phyloP scores from a whole-genome alignment of 352 stramenopile genomes.

The Globisporangium cederbergense region DNA sequence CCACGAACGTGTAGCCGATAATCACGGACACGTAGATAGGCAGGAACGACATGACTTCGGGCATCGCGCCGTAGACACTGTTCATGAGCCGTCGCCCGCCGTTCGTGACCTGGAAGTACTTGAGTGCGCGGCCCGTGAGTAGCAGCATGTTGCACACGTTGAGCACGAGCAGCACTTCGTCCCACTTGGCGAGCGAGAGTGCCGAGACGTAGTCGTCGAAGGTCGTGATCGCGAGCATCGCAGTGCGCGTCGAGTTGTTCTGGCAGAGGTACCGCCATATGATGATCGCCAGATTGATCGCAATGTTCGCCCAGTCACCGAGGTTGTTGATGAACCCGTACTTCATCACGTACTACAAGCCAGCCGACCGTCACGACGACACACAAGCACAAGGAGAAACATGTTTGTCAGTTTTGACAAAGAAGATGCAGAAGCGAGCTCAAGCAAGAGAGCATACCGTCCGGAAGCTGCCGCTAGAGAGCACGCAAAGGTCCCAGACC shows the following conservation, averaged over 20 bases:
- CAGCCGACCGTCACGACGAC: neutral
- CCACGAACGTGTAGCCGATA: slow-evolving; percentile 66
- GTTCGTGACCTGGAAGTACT: slow-evolving; percentile 73
- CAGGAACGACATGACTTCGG: slow-evolving; percentile 63
- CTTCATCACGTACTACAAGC: slow-evolving; percentile 47
- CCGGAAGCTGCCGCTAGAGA: slow-evolving; percentile 43
- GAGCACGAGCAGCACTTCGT: slow-evolving; percentile 56
- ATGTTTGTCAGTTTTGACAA: slow-evolving; percentile 1
- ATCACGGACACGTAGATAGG: slow-evolving; percentile 64
- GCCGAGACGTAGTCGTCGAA: slow-evolving; percentile 61
- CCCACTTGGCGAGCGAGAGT: slow-evolving; percentile 44
- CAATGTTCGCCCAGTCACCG: slow-evolving; percentile 61
- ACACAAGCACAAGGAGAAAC: neutral
- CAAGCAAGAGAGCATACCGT: slow-evolving; percentile 25
- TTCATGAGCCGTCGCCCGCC: slow-evolving; percentile 56
- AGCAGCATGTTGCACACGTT: slow-evolving; percentile 70
- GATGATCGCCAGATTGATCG: slow-evolving; percentile 54
- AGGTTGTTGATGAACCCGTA: slow-evolving; percentile 69
- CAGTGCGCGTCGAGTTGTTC: slow-evolving; percentile 26
- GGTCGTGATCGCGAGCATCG: slow-evolving; percentile 41
- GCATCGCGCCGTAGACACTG: slow-evolving; percentile 73
- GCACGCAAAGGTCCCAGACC: slow-evolving; percentile 61
- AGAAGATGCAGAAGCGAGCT: neutral
- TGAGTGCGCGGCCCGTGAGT: slow-evolving; percentile 56
- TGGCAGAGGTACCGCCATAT: slow-evolving; percentile 58